Evolutionary conservation across 352 stramenopile genomes (phyloP).

Genomic region (Elongisporangium undulatum): DNA sequence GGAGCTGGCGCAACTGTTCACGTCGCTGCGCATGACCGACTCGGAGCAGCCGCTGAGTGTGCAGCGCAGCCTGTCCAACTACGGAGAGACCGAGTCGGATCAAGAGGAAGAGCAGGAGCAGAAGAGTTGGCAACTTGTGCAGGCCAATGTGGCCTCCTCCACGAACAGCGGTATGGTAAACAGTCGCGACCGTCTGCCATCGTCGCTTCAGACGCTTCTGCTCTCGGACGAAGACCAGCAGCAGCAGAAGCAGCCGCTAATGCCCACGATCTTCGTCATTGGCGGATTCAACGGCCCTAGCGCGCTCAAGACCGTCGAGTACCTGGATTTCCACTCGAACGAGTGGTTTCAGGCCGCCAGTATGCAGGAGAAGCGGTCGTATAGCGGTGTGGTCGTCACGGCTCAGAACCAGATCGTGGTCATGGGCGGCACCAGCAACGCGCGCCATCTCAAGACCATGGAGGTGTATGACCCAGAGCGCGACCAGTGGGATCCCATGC

Average conservation of each 20-base stretch:
- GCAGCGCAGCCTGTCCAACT: background rate
- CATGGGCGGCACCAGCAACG: slow-evolving; percentile 53
- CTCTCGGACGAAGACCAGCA: slow-evolving; percentile 6
- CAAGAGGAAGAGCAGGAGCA: background rate
- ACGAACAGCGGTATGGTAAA: slow-evolving; percentile 34
- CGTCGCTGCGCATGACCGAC: slow-evolving; percentile 4
- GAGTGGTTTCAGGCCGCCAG: slow-evolving; percentile 47
- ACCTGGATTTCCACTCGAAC: slow-evolving; percentile 56
- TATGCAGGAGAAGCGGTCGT: slow-evolving; percentile 57
- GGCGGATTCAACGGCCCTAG: slow-evolving; percentile 64
- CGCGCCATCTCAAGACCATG: slow-evolving; percentile 50
- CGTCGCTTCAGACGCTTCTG: background rate
- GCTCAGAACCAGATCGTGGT: slow-evolving; percentile 49
- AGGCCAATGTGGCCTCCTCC: background rate
- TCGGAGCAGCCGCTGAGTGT: background rate
- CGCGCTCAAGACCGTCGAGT: slow-evolving; percentile 54
- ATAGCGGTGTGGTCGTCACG: slow-evolving; percentile 51
- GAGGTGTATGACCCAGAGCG: slow-evolving; percentile 49
- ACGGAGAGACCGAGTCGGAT: background rate
- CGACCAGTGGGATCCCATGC: slow-evolving; percentile 44
- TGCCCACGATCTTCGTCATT: slow-evolving; percentile 60
- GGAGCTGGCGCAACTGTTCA: slow-evolving; percentile 18
- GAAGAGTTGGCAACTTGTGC: background rate
- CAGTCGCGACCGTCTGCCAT: slow-evolving; percentile 19
- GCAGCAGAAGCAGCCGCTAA: slow-evolving; percentile 14